Conservation (phyloP, 75 land plant species). For the Sequoiadendron giganteum region DNA sequence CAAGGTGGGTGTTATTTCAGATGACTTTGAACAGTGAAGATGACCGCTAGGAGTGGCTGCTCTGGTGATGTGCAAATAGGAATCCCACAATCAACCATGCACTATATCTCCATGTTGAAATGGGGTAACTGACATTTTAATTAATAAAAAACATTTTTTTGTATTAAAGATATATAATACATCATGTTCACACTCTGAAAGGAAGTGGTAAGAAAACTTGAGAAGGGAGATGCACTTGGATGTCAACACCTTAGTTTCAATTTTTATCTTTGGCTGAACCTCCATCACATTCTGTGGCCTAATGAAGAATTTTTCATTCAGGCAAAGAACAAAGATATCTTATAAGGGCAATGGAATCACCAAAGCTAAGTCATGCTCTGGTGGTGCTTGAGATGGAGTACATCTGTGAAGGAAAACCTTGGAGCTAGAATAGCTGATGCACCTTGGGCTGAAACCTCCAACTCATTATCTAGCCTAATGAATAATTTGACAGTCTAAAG, state of each 20-base stretch:
- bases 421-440: no score
- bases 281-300: background rate
- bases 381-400: background rate
- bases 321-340: background rate
- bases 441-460: no score
- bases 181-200: background rate
- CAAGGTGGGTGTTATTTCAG: background rate
- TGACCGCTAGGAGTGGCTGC: background rate
- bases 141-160: background rate
- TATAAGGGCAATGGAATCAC: background rate
- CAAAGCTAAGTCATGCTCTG: background rate
- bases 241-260: background rate
- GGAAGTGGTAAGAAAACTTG: background rate
- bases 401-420: no score
- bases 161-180: no score
- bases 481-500: no score
- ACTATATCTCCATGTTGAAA: background rate
- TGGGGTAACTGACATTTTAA: background rate
- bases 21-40: background rate
- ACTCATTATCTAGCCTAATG: no score
- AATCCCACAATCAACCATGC: background rate
- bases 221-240: background rate
- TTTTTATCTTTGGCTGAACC: background rate
- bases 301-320: background rate
- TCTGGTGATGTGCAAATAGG: background rate